Conservation (phyloP, 2,329 filamentous ascomycete species). For the Bipolaris oryzae region DNA sequence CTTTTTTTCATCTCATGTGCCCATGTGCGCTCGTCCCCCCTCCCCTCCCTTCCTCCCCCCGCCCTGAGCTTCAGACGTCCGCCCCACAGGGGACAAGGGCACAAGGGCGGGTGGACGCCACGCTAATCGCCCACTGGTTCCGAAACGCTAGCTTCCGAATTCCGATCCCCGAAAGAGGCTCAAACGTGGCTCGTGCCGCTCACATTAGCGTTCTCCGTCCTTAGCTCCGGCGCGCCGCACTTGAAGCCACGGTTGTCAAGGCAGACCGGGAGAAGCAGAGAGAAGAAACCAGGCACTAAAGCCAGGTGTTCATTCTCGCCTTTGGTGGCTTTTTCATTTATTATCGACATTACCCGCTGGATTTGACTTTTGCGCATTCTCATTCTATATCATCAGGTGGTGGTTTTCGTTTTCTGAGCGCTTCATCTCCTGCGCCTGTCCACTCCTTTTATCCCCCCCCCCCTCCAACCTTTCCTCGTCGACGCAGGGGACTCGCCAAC, state of each 20-base stretch:
- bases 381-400: not conserved
- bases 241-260: slow-evolving; percentile 41
- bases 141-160: slow-evolving; percentile 3
- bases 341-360: not conserved
- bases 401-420: not conserved
- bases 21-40: not conserved
- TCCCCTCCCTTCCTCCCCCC: not conserved
- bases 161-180: slow-evolving; percentile 24
- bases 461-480: too few species aligned
- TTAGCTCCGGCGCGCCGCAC: slow-evolving; percentile 28
- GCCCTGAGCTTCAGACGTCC: not conserved
- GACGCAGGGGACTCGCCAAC: not conserved
- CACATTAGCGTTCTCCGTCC: slow-evolving; percentile 31
- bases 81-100: not conserved
- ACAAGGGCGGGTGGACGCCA: not conserved
- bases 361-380: not conserved
- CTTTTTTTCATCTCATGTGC: not conserved
- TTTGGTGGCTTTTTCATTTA: not conserved
- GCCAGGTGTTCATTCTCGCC: slow-evolving; percentile 12
- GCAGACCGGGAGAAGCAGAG: not conserved
- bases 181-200: slow-evolving; percentile 13
- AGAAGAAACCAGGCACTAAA: not conserved
- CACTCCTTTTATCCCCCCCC: not conserved
- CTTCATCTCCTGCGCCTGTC: not conserved
- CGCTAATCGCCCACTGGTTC: slow-evolving; percentile 12